Evolutionary conservation across 495 filamentous ascomycete genomes (phyloP).

Genomic region (Immersiella caudata): DNA sequence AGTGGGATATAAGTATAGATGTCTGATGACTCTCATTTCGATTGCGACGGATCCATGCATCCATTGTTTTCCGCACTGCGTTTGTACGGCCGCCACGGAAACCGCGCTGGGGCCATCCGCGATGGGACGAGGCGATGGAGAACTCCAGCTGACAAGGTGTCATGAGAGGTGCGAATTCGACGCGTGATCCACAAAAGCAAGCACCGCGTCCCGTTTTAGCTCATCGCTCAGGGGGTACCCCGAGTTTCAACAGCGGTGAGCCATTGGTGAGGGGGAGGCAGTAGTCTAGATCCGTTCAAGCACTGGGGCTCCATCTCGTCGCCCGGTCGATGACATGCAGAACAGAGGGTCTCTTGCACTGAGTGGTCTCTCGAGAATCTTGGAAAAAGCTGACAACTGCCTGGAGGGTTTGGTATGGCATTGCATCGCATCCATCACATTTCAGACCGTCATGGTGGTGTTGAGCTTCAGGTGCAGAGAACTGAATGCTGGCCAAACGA

Average conservation of each 20-base stretch:
- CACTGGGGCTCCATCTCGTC: background rate
- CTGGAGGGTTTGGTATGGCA: background rate
- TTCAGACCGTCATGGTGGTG: background rate
- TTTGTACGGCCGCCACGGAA: slow-evolving; percentile 27
- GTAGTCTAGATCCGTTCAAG: background rate
- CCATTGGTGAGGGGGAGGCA: background rate
- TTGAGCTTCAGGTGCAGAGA: background rate
- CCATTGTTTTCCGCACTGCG: slow-evolving; percentile 18
- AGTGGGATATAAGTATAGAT: slow-evolving; percentile 12
- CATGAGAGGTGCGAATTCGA: slow-evolving; percentile 4
- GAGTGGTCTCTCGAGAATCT: too few species aligned
- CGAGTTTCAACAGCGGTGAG: slow-evolving; percentile 16
- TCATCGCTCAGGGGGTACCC: slow-evolving; percentile 4
- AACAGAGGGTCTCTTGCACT: background rate
- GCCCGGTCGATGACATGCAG: slow-evolving; percentile 2
- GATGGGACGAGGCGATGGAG: slow-evolving; percentile 18
- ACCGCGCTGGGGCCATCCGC: slow-evolving; percentile 29
- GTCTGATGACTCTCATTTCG: slow-evolving; percentile 31
- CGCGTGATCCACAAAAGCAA: slow-evolving; percentile 15
- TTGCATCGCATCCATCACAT: background rate
- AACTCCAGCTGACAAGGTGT: background rate
- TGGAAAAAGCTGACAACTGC: background rate
- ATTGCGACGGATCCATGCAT: slow-evolving; percentile 5
- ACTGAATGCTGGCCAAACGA: slow-evolving; percentile 1
- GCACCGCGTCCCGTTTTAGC: slow-evolving; percentile 6